Percentiles rank a stretch among this genome's conserved stretches.
Conservation (phyloP, 1,284 basidiomycete species). For the Cryptococcus floricola region DNA sequence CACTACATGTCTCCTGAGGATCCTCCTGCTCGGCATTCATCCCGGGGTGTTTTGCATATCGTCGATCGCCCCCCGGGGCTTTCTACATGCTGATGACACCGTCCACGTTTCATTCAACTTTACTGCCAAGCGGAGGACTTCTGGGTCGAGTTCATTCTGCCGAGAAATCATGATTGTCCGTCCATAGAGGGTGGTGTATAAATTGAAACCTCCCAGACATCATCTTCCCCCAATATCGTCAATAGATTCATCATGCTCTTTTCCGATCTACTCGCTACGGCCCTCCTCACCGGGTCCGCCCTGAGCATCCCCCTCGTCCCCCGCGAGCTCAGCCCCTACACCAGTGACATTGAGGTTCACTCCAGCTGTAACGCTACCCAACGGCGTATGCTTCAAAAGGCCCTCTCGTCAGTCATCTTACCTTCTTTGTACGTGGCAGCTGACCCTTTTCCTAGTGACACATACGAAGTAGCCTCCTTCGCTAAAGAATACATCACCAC, state of each 20-base stretch:
- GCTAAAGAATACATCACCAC: conserved; percentile 39
- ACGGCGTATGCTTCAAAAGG: conserved; percentile 40
- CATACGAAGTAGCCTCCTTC: conserved; percentile 33
- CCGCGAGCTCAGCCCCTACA: conserved; percentile 29
- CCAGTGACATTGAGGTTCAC: conserved; percentile 44
- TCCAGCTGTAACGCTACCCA: conserved; percentile 48
- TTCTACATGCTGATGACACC: too few species aligned
- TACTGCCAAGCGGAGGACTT: neutral
- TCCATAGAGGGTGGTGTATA: neutral
- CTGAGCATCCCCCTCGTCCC: conserved; percentile 21
- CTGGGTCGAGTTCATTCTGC: neutral
- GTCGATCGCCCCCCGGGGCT: too few species aligned
- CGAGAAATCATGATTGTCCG: neutral
- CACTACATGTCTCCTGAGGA: too few species aligned
- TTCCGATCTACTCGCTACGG: conserved; percentile 2
- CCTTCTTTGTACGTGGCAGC: neutral
- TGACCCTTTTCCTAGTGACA: conserved; percentile 29
- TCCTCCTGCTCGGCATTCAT: too few species aligned
- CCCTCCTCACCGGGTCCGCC: conserved; percentile 2
- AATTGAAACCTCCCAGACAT: neutral
- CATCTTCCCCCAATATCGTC: neutral
- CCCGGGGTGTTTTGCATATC: too few species aligned
- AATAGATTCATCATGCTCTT: conserved; percentile 17
- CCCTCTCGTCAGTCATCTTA: conserved; percentile 25
- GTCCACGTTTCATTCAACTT: neutral